phyloP scores from a whole-genome alignment of 495 filamentous ascomycete species.

The Penicillium desertorum region DNA sequence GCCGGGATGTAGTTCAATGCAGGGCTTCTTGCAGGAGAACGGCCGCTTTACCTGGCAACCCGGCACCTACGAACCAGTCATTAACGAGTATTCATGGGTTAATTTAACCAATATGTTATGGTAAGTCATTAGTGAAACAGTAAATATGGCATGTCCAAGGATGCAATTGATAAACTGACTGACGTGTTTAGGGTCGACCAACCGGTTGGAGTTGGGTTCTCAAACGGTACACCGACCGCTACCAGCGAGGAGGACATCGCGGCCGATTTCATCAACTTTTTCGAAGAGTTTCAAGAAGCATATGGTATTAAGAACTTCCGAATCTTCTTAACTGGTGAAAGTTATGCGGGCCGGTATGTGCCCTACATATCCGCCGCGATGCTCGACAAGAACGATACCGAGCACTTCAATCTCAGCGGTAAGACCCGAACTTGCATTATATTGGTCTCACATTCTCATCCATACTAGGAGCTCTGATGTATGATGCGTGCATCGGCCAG shows the following conservation, averaged over 20 bases:
- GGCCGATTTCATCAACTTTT: conserved; percentile 3
- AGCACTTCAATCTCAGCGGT: conserved; percentile 6
- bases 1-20: conserved; percentile 10
- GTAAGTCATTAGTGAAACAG: not conserved
- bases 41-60: conserved; percentile 4
- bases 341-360: conserved; percentile 7
- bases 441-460: not conserved
- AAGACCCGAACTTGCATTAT: not conserved
- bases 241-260: conserved; percentile 3
- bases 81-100: conserved; percentile 9
- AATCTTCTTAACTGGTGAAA: conserved; percentile 7
- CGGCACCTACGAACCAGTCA: conserved; percentile 5
- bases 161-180: not conserved
- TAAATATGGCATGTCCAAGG: not conserved
- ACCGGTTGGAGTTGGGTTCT: conserved; percentile 8
- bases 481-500: conserved; percentile 8
- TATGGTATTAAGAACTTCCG: conserved; percentile 6
- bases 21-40: conserved; percentile 5
- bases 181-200: conserved; percentile 1
- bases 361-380: conserved; percentile 7
- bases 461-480: conserved; percentile 7
- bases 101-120: conserved; percentile 11
- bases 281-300: conserved; percentile 1
- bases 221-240: conserved; percentile 1
- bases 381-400: conserved; percentile 10